Evolutionary conservation across 176 grass and related monocot species (phyloP), one percentile per base, ranked within the genome.

Genomic region (Thalia dealbata): DNA sequence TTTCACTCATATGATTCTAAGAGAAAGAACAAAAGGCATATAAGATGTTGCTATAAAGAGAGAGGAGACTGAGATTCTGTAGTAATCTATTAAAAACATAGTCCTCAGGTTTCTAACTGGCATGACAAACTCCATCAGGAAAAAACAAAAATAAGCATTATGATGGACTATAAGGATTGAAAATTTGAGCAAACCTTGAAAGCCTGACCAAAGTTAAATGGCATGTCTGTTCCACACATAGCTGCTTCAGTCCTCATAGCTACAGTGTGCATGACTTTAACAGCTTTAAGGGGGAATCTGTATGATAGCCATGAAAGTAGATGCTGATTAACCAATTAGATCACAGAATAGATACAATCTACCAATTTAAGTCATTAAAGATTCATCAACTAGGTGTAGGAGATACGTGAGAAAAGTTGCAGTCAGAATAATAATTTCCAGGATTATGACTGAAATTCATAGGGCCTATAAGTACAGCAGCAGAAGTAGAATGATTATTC

Each of bases 221-320:
- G 95, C 74, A 76, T 83, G 69, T 86, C 84, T 74, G 60, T 76
- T 58, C 78, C 80, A 79, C 75, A 77, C 52, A 96, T 82, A 75
- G 93, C 87, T 77, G 86, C 89, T 80, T 96, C 93, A 56, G 86
- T 92, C 73, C 93, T 88, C 64, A 96, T 81, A 29, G 89, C 84
- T 75, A 96, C 89, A 19, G 86, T 82, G 76, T 96, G 92, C 92
- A 96, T 96, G 72, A 96, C 92, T 78, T 96, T 96, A 67, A 96
- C 92, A 82, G 89, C 89, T 96, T 96, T 96, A 75, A 92, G 82
- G 30, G 89, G 89, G 86, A 82, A 92, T 85, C 93, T 92, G 70
- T 64, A 45, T 73, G 10, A 50, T 3, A 56, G 16, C 51, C 27
- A 75, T 4, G 10, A 5, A 50, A 29, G 14, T 10, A 12, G 13